Percentiles rank a stretch among this genome's conserved stretches.
Evolutionary conservation across 805 yeast species (phyloP).

Genomic region (Lipomyces anomalus): DNA sequence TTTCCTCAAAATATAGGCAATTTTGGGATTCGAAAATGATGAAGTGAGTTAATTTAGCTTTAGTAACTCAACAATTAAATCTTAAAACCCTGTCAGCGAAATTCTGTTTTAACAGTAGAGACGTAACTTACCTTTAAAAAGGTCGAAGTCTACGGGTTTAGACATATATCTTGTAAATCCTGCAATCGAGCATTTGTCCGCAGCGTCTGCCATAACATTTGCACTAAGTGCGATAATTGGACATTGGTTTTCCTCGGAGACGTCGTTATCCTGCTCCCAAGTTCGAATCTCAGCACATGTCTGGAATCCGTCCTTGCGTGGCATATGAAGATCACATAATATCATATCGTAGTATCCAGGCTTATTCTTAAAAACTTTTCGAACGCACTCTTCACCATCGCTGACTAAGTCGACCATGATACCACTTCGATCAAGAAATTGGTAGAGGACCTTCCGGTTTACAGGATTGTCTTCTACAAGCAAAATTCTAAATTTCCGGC

Average conservation of each 20-base stretch:
- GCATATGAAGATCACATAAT: slow-evolving; percentile 35
- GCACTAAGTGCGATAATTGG: slow-evolving; percentile 35
- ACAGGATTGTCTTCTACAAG: slow-evolving; percentile 91
- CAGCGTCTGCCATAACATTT: slow-evolving; percentile 34
- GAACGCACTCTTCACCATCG: slow-evolving; percentile 32
- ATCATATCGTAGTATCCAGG: slow-evolving; percentile 28
- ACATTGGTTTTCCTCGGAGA: slow-evolving; percentile 13
- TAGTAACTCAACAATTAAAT: slow-evolving; percentile 10
- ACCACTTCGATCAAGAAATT: slow-evolving; percentile 31
- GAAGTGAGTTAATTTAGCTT: not conserved
- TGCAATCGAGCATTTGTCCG: slow-evolving; percentile 28
- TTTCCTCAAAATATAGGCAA: not conserved
- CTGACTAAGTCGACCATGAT: slow-evolving; percentile 29
- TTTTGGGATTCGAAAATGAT: not conserved
- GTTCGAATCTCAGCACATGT: slow-evolving; percentile 32
- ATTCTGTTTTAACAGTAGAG: not conserved
- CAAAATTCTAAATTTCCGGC: slow-evolving; percentile 39
- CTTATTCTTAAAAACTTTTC: slow-evolving; percentile 21
- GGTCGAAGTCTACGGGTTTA: slow-evolving; percentile 32
- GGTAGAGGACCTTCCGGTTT: slow-evolving; percentile 78
- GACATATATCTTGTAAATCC: slow-evolving; percentile 33
- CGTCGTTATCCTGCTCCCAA: slow-evolving; percentile 28
- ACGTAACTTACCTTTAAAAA: slow-evolving; percentile 25
- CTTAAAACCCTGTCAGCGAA: slow-evolving; percentile 1
- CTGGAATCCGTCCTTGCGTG: slow-evolving; percentile 34